Evolutionary conservation across 2,329 filamentous ascomycete species (phyloP).

Genomic region (Ascochyta lentis): DNA sequence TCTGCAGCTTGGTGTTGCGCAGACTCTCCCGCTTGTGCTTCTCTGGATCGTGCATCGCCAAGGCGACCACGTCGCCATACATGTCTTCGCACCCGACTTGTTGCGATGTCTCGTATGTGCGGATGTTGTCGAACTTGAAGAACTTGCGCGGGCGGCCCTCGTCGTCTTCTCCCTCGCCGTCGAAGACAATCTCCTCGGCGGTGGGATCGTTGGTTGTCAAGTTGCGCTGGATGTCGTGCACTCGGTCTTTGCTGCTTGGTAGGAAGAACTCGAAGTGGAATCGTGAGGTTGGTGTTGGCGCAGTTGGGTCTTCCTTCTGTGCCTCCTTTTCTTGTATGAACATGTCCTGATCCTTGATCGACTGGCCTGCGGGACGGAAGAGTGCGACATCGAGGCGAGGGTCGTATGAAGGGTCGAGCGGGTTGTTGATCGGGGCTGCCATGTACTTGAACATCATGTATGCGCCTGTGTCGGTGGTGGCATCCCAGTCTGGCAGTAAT

Average conservation of each 20-base stretch:
- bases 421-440: constrained; percentile 61
- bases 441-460: constrained; percentile 68
- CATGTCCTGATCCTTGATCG: constrained; percentile 58
- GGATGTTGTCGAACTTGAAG: constrained; percentile 64
- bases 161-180: constrained; percentile 46
- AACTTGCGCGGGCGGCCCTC: constrained; percentile 56
- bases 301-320: constrained; percentile 55
- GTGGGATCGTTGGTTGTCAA: constrained; percentile 61
- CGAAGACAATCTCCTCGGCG: constrained; percentile 53
- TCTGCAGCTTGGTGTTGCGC: constrained; percentile 47
- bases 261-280: constrained; percentile 68
- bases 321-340: constrained; percentile 55
- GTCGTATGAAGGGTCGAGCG: constrained; percentile 59
- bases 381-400: constrained; percentile 65
- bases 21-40: constrained; percentile 47
- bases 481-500: constrained; percentile 66
- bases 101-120: constrained; percentile 66
- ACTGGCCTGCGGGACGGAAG: constrained; percentile 61
- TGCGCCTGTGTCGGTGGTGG: constrained; percentile 63
- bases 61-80: constrained; percentile 62
- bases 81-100: constrained; percentile 60
- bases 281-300: constrained; percentile 60
- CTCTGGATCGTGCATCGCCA: constrained; percentile 64
- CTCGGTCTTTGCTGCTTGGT: constrained; percentile 56
- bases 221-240: constrained; percentile 62